Percentiles rank a stretch among this genome's conserved stretches.
Conservation (phyloP, 2,329 filamentous ascomycete genomes). For the Trichoderma sp. region DNA sequence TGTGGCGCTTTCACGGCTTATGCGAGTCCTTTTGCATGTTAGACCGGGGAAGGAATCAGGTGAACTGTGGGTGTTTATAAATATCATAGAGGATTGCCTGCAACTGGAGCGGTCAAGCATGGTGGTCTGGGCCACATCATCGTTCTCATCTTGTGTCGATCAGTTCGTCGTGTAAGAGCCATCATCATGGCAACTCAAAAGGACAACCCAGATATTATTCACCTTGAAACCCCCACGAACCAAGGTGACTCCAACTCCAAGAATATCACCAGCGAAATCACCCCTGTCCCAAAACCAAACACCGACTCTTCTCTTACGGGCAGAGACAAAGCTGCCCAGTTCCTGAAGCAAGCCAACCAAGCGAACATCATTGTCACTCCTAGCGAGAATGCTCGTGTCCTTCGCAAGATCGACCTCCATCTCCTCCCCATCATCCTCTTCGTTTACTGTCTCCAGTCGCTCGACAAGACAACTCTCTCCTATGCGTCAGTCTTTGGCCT, state of each 20-base stretch:
- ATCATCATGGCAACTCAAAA: slow-evolving; percentile 8
- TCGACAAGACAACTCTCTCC: slow-evolving; percentile 43
- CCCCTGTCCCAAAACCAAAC: background rate
- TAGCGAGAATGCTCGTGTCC: slow-evolving; percentile 48
- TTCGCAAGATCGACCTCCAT: slow-evolving; percentile 47
- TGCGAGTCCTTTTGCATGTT: background rate
- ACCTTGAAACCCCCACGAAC: background rate
- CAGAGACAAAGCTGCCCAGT: slow-evolving; percentile 47
- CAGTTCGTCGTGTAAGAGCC: background rate
- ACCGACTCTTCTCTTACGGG: slow-evolving; percentile 12
- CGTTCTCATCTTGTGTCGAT: background rate
- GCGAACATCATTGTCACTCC: slow-evolving; percentile 45
- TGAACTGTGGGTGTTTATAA: slow-evolving; percentile 3
- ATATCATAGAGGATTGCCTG: slow-evolving; percentile 4
- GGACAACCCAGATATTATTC: slow-evolving; percentile 16
- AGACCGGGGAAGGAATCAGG: background rate
- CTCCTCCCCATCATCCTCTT: slow-evolving; percentile 51
- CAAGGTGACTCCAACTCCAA: background rate
- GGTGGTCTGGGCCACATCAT: background rate
- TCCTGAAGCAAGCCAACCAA: slow-evolving; percentile 45
- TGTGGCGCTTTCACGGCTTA: background rate
- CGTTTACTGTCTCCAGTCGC: slow-evolving; percentile 45
- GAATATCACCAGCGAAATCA: slow-evolving; percentile 1
- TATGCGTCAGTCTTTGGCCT: slow-evolving; percentile 66
- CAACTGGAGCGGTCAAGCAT: background rate